phyloP scores from a whole-genome alignment of 805 yeast genomes.

The Pichia phayaonensis region DNA sequence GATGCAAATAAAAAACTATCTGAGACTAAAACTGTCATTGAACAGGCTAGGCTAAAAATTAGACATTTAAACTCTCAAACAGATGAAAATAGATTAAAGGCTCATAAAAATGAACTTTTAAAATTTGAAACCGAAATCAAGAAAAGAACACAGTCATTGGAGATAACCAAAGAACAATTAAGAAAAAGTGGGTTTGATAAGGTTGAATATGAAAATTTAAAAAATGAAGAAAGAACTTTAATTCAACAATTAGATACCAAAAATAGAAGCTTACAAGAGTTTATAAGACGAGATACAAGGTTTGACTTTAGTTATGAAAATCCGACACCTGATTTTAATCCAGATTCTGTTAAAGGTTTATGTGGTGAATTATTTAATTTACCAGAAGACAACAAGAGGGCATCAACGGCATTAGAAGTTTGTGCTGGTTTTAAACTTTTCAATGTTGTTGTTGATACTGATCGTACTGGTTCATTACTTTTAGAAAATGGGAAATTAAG shows the following conservation, averaged over 20 bases:
- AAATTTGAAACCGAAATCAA: slow-evolving; percentile 41
- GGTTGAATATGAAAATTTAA: slow-evolving; percentile 35
- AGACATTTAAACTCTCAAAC: slow-evolving; percentile 38
- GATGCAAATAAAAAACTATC: slow-evolving; percentile 51
- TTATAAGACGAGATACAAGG: slow-evolving; percentile 60
- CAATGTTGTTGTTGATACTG: slow-evolving; percentile 86
- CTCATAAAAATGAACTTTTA: slow-evolving; percentile 47
- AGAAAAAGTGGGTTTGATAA: slow-evolving; percentile 52
- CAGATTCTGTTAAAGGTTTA: slow-evolving; percentile 68
- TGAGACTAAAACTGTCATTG: slow-evolving; percentile 45
- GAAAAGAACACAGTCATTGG: slow-evolving; percentile 32
- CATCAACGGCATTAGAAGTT: slow-evolving; percentile 80
- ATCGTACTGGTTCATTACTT: slow-evolving; percentile 73
- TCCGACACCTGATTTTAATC: slow-evolving; percentile 56
- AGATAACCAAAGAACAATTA: slow-evolving; percentile 35
- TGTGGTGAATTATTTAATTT: slow-evolving; percentile 79
- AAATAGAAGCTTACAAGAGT: slow-evolving; percentile 40
- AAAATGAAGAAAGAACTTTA: slow-evolving; percentile 36
- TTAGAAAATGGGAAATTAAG: slow-evolving; percentile 71
- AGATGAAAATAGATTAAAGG: slow-evolving; percentile 39
- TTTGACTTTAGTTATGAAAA: slow-evolving; percentile 66
- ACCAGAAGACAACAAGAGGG: slow-evolving; percentile 45
- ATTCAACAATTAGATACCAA: slow-evolving; percentile 38
- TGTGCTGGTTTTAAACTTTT: slow-evolving; percentile 90
- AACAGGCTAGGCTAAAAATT: slow-evolving; percentile 52